Evolutionary conservation across 352 stramenopile species (phyloP), one percentile per base, ranked within the genome.

Genomic region (Phytophthora pluvialis): DNA sequence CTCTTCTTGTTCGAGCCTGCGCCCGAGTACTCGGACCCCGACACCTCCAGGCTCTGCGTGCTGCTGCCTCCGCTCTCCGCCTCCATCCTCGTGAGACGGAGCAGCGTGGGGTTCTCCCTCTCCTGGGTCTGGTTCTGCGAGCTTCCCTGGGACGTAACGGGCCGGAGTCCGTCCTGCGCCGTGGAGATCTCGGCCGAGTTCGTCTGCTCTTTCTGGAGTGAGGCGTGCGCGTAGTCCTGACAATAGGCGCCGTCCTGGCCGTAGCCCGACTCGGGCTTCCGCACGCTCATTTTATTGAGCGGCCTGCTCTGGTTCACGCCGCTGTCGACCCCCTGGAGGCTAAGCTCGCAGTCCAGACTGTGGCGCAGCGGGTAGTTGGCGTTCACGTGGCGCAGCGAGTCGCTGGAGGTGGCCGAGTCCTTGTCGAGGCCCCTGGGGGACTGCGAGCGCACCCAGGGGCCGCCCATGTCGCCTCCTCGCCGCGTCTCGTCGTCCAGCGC

Each of bases 351-450:
- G 69, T 77, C 69, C 25, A 66, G 64, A 59, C 60, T 85, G 66
- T 64, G 70, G 2, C 69, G 59, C 11, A 78, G 21, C 0, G 70
- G 61, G 43, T 65, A 75, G 29, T 78, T 77, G 6, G 75, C 73
- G 49, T 85, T 85, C 5, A 71, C 64, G 11, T 88, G 72, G 21
- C 72, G 74, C 44, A 88, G 67, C 28, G 84, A 93, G 57, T 89
- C 84, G 32, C 78, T 83, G 12, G 77, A 90, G 12, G 80, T 81
- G 33, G 70, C 69, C 39, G 79, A 86, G 67, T 80, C 80, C 47
- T 86, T 83, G 43, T 87, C 81, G 46, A 91, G 77, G 9, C 84
- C 83, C 6, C 72, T 66, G 10, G 83, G 80, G 3, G 72, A 85
- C 52, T 81, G 73, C 8, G 65, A 59, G 10, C 76, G 74, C n/a